phyloP scores from a whole-genome alignment of 495 filamentous ascomycete genomes.

The Aspergillus affinis region DNA sequence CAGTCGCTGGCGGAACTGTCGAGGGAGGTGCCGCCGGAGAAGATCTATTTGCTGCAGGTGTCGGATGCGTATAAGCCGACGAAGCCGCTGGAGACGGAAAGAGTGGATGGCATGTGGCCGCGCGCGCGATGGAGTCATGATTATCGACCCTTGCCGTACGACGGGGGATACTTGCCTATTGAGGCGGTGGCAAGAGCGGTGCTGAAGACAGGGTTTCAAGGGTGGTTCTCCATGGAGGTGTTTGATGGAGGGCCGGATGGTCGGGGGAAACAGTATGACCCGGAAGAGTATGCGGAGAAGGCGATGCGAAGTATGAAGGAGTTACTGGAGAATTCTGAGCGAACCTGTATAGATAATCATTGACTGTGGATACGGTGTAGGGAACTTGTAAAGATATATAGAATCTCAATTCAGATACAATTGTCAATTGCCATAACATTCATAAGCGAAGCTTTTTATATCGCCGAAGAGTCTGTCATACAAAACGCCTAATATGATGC shows the following conservation, averaged over 20 bases:
- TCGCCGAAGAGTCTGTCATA: not conserved
- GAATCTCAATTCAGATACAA: not conserved
- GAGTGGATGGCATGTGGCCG: conserved; percentile 51
- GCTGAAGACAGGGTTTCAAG: conserved; percentile 66
- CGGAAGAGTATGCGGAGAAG: conserved; percentile 56
- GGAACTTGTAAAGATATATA: not conserved
- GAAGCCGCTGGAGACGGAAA: conserved; percentile 47
- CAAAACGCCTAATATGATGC: not conserved
- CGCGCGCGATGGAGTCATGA: conserved; percentile 71
- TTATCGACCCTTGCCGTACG: conserved; percentile 67
- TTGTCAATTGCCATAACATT: not conserved
- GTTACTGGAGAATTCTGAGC: conserved; percentile 47
- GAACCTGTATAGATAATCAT: conserved; percentile 4
- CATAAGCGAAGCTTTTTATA: not conserved
- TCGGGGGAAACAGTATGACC: conserved; percentile 57
- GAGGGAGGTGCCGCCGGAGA: conserved; percentile 59
- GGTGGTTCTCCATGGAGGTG: conserved; percentile 74
- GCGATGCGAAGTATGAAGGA: conserved; percentile 58
- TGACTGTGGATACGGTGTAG: not conserved
- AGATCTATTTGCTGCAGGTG: conserved; percentile 76
- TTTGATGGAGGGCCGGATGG: conserved; percentile 67
- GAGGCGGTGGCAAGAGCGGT: conserved; percentile 65
- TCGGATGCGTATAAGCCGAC: conserved; percentile 71
- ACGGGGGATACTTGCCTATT: conserved; percentile 72
- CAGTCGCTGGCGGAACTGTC: conserved; percentile 55